phyloP scores from a whole-genome alignment of 2,329 filamentous ascomycete species.

The Hypomyces perniciosus region DNA sequence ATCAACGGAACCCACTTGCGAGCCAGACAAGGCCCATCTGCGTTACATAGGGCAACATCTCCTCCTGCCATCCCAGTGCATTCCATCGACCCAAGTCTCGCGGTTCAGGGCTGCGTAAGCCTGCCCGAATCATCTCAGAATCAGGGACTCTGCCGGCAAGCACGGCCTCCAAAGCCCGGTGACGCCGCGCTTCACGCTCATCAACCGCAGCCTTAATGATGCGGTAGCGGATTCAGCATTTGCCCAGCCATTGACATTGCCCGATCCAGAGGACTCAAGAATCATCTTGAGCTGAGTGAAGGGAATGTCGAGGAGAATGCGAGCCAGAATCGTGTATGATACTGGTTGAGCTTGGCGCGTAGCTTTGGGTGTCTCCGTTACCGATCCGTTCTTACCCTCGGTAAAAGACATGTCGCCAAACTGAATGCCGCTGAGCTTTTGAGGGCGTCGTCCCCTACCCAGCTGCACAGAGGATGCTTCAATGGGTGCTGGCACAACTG shows the following conservation, averaged over 20 bases:
- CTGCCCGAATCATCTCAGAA: conserved; percentile 29
- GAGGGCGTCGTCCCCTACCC: conserved; percentile 36
- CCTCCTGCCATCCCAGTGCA: conserved; percentile 45
- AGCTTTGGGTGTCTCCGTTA: conserved; percentile 27
- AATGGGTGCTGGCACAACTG: neutral
- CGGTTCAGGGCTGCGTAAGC: conserved; percentile 33
- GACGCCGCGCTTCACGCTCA: conserved; percentile 53
- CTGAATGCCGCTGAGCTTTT: conserved; percentile 56
- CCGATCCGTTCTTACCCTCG: conserved; percentile 20
- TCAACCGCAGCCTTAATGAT: conserved; percentile 45
- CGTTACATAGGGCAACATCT: conserved; percentile 30
- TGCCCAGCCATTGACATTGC: conserved; percentile 45
- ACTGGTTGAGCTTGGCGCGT: conserved; percentile 22
- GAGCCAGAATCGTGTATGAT: conserved; percentile 52
- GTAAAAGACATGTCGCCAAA: conserved; percentile 59
- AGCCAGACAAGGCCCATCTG: conserved; percentile 36
- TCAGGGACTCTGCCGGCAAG: conserved; percentile 29
- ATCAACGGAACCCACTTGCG: conserved; percentile 40
- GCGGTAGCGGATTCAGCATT: conserved; percentile 41
- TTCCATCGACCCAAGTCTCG: conserved; percentile 39
- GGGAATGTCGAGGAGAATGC: conserved; percentile 63
- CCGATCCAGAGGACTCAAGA: conserved; percentile 53
- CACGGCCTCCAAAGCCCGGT: conserved; percentile 40
- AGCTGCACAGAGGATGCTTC: conserved; percentile 31
- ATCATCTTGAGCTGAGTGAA: conserved; percentile 60